These are phyloP conservation scores for Bretschneidera sinensis DNA, from an alignment of 345 rosid genomes.

Conservation along the genomic window DNA sequence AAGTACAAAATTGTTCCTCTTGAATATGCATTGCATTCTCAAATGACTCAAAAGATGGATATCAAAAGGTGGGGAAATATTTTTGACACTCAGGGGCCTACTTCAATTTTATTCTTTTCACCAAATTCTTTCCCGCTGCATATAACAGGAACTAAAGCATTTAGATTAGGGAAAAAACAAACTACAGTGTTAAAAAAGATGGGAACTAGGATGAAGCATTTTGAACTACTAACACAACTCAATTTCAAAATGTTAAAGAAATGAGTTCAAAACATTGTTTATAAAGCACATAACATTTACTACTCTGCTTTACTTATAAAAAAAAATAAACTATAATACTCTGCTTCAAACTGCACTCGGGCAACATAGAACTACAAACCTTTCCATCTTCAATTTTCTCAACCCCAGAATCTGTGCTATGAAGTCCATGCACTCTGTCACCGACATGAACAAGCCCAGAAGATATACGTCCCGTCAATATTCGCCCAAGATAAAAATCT, in stretches of 20 bases:
- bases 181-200: background rate
- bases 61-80: too few relatives aligned
- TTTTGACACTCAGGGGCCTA: too few relatives aligned
- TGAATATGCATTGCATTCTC: too few relatives aligned
- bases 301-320: background rate
- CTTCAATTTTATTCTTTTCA: too few relatives aligned
- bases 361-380: constrained; percentile 34
- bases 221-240: too few relatives aligned
- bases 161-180: too few relatives aligned
- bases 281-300: background rate
- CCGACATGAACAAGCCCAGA: constrained; percentile 77
- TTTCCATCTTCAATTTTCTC: constrained; percentile 96
- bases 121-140: too few relatives aligned
- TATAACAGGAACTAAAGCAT: background rate
- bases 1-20: too few relatives aligned
- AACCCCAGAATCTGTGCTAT: constrained; percentile 51
- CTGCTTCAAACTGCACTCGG: constrained; percentile 6
- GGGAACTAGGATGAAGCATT: background rate
- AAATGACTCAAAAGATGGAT: too few relatives aligned
- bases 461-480: constrained; percentile 83
- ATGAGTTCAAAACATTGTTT: background rate
- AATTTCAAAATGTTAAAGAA: too few relatives aligned
- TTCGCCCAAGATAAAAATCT: constrained; percentile 86
- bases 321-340: too few relatives aligned
- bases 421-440: constrained; percentile 78